Conservation (phyloP, 768 basidiomycete genomes). For the Hericium rajendrae region DNA sequence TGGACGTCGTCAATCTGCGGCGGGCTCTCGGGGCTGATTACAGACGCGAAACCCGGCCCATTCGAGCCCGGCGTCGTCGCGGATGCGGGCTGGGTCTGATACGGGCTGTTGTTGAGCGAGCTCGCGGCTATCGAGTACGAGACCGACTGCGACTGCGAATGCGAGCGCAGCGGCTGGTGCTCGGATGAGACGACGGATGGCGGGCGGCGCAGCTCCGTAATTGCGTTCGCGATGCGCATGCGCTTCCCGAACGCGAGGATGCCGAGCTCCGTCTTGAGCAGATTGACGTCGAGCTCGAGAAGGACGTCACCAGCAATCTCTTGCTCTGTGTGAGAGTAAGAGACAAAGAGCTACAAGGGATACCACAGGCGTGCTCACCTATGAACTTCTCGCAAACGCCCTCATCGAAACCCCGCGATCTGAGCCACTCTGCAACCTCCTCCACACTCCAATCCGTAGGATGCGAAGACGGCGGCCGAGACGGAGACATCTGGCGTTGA, state of each 20-base stretch:
- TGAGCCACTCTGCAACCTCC: constrained; percentile 86
- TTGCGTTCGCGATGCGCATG: constrained; percentile 85
- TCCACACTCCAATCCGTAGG: constrained; percentile 79
- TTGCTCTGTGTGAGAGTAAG: constrained; percentile 56
- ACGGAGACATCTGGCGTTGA: neutral
- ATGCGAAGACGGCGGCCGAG: constrained; percentile 22
- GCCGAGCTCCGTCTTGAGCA: constrained; percentile 90
- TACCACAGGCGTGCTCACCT: constrained; percentile 38
- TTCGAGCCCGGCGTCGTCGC: constrained; percentile 13
- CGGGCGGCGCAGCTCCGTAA: constrained; percentile 74
- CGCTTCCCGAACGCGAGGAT: constrained; percentile 93
- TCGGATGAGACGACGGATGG: constrained; percentile 42
- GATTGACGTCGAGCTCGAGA: constrained; percentile 83
- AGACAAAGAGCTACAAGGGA: neutral
- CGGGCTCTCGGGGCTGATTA: constrained; percentile 26
- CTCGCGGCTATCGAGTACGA: constrained; percentile 14
- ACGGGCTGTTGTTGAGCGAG: constrained; percentile 31
- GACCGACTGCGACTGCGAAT: constrained; percentile 23
- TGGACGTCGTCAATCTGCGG: constrained; percentile 14
- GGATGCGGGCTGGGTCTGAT: constrained; percentile 18
- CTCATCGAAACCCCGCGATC: constrained; percentile 74
- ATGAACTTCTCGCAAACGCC: constrained; percentile 78
- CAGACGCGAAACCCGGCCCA: constrained; percentile 12
- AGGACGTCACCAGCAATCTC: constrained; percentile 98
- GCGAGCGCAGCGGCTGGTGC: constrained; percentile 26